Percentiles rank a stretch among this genome's conserved stretches.
Evolutionary conservation across 2,329 filamentous ascomycete species (phyloP).

Genomic region (Calonectria pseudoturangicola): DNA sequence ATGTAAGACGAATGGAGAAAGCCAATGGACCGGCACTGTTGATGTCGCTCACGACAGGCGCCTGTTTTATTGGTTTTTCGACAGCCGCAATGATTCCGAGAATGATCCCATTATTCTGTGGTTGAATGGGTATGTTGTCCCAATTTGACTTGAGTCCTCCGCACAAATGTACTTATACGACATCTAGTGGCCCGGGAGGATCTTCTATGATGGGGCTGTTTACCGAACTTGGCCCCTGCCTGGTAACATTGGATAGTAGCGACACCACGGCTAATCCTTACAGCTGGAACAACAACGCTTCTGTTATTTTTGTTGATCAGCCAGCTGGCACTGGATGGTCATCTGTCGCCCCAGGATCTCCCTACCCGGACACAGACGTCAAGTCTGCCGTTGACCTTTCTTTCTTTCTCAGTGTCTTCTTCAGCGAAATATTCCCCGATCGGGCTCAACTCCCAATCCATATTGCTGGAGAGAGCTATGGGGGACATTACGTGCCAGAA

Average conservation of each 20-base stretch:
- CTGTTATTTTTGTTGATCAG: constrained; percentile 7
- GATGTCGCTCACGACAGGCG: constrained; percentile 1
- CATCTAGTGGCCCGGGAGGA: background rate
- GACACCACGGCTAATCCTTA: background rate
- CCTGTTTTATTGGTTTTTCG: constrained; percentile 21
- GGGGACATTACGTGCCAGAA: background rate
- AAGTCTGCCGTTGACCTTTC: background rate
- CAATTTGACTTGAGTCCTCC: background rate
- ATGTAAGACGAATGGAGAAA: background rate
- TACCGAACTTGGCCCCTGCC: constrained; percentile 3
- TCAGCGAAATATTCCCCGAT: background rate
- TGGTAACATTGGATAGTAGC: background rate
- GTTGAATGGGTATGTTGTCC: background rate
- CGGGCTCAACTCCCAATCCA: background rate
- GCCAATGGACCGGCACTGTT: constrained; percentile 13
- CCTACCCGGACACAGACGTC: background rate
- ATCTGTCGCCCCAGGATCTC: background rate
- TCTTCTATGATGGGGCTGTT: constrained; percentile 19
- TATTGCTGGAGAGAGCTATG: constrained; percentile 13
- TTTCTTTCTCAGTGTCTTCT: constrained; percentile 13
- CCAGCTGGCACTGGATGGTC: background rate
- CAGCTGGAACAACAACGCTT: constrained; percentile 21
- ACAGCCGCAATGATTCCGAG: constrained; percentile 6
- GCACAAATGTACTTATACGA: background rate
- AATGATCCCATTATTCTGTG: constrained; percentile 9